phyloP scores from a whole-genome alignment of 2,329 filamentous ascomycete genomes.

The Nemania sp. region DNA sequence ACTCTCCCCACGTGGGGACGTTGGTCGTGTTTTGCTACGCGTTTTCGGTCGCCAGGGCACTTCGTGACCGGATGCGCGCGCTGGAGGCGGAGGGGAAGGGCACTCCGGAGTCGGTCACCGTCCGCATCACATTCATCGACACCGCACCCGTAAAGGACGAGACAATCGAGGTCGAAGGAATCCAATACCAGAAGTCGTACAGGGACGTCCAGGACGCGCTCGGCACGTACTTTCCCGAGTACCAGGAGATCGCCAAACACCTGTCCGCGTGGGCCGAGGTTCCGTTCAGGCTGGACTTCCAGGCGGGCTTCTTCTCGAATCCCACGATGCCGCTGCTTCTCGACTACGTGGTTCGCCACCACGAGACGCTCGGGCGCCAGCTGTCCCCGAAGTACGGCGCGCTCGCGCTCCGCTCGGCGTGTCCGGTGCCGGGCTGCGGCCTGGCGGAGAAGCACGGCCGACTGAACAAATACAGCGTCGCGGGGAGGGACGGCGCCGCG shows the following conservation, averaged over 20 bases:
- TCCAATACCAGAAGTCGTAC: slow-evolving; percentile 11
- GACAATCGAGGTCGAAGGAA: neutral
- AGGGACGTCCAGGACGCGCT: slow-evolving; percentile 8
- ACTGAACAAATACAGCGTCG: slow-evolving; percentile 4
- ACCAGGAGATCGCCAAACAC: slow-evolving; percentile 5
- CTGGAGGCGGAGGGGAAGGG: neutral
- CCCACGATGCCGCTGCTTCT: slow-evolving; percentile 3
- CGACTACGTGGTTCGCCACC: slow-evolving; percentile 4
- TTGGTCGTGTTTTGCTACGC: slow-evolving; percentile 10
- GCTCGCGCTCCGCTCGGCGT: slow-evolving; percentile 15
- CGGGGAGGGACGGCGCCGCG: neutral
- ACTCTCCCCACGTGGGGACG: slow-evolving; percentile 12
- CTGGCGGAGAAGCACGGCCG: slow-evolving; percentile 12
- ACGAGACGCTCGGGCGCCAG: neutral
- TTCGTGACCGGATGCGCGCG: slow-evolving; percentile 5
- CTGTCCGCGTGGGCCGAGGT: slow-evolving; percentile 7
- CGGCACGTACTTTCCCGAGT: slow-evolving; percentile 3
- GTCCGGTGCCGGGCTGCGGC: slow-evolving; percentile 12
- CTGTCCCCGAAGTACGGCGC: slow-evolving; percentile 7
- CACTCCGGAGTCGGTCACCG: neutral
- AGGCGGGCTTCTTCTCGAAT: slow-evolving; percentile 13
- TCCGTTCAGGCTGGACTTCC: neutral
- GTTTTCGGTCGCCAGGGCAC: slow-evolving; percentile 5
- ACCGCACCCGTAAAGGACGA: slow-evolving; percentile 9
- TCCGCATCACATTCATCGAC: slow-evolving; percentile 15